phyloP scores from a whole-genome alignment of 1,284 basidiomycete species.

The Cryptococcus sp. region DNA sequence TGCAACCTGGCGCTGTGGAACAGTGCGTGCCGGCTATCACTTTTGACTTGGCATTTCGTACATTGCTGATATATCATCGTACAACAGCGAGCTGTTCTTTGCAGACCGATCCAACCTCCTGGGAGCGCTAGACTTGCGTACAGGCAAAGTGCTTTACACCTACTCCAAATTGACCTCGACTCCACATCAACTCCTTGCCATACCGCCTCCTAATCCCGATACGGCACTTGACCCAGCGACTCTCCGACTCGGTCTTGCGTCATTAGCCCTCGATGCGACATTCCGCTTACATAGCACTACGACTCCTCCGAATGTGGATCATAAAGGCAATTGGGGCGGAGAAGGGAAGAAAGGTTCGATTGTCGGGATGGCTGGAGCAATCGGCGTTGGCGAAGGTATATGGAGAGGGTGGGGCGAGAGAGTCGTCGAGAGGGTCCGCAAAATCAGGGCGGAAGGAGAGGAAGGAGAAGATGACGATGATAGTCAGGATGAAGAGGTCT shows the following conservation, averaged over 20 bases:
- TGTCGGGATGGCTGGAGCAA: slow-evolving; percentile 68
- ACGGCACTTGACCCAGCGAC: slow-evolving; percentile 1
- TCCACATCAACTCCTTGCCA: slow-evolving; percentile 37
- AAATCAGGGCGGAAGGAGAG: slow-evolving; percentile 26
- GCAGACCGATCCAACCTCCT: slow-evolving; percentile 71
- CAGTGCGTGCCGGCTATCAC: slow-evolving; percentile 59
- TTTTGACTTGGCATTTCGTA: background rate
- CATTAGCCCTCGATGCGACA: slow-evolving; percentile 48
- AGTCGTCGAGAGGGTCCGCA: slow-evolving; percentile 56
- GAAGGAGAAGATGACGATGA: slow-evolving; percentile 33
- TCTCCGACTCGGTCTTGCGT: slow-evolving; percentile 33
- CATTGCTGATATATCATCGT: background rate
- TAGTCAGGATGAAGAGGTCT: slow-evolving; percentile 34
- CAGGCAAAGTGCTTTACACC: slow-evolving; percentile 67
- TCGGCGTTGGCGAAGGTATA: slow-evolving; percentile 61
- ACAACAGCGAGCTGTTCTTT: slow-evolving; percentile 69
- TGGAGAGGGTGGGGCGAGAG: slow-evolving; percentile 50
- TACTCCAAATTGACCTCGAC: slow-evolving; percentile 57
- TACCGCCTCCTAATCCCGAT: slow-evolving; percentile 19
- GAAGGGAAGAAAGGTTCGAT: slow-evolving; percentile 63
- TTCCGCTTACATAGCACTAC: slow-evolving; percentile 71
- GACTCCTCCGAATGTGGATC: slow-evolving; percentile 57
- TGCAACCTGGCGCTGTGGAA: slow-evolving; percentile 63
- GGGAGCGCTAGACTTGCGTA: slow-evolving; percentile 71
- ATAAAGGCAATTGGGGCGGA: slow-evolving; percentile 61